Evolutionary conservation across 2,329 filamentous ascomycete genomes (phyloP), one percentile per base, ranked within the genome.

Genomic region (Paraphaeosphaeria sporulosa): DNA sequence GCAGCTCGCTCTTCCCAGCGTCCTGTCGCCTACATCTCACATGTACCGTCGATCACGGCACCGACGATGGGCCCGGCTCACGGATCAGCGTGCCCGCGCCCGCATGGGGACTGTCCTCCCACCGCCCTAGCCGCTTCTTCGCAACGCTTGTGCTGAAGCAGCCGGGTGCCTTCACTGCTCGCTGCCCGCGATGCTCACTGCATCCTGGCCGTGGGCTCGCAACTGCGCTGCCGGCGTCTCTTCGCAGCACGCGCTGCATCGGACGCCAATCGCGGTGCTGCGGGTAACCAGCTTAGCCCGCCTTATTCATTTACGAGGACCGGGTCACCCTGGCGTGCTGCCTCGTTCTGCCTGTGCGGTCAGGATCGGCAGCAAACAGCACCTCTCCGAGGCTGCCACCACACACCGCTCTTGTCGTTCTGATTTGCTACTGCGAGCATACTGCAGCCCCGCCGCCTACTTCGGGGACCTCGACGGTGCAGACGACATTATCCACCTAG

Each of bases 241-340:
- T 9, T 17, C 44, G n/a, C 46, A 62, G 63, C 61, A 61, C n/a
- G 15, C 54, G 17, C 40, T 38, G 42, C 57, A 23, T 36, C 58
- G 34, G 53, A 58, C 57, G 57, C 65, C 64, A 68, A 68, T 70
- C 15, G 56, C 49, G 48, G 47, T 49, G 53, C 64, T 27, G 46
- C 64, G 60, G 64, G 52, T 46, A 43, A 27, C 65, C 63, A 57
- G 59, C 60, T 69, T 65, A 68, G 66, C 61, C 55, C 64, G 52
- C 63, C 55, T 64, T 64, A 61, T 72, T 75, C 72, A 76, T 76
- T 74, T 76, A 66, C 62, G 44, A 51, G 38, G 40, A 44, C 73
- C 61, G 62, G 72, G 69, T 48, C 23, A 56, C 67, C 71, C 61
- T 64, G 62, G 56, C 30, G 50, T 54, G 53, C 44, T 52, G 38